Evolutionary conservation across 169 alveolate genomes (phyloP).

Genomic region (Cryptosporidium xiaoi): DNA sequence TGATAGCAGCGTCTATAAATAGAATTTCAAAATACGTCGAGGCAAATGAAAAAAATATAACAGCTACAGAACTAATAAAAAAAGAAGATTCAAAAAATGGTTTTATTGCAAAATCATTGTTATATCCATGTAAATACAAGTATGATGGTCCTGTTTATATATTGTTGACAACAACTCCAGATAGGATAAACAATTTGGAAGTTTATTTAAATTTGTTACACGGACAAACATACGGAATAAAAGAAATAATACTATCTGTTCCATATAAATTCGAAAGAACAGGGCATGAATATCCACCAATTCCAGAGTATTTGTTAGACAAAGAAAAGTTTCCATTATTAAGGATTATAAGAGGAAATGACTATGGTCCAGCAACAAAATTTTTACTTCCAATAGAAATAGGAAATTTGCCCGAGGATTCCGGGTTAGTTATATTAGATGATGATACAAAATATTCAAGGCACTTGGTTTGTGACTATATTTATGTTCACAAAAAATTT

Average conservation of each 20-base stretch:
- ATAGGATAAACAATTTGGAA: conserved; percentile 48
- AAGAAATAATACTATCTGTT: conserved; percentile 52
- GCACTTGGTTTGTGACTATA: conserved; percentile 72
- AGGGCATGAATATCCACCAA: conserved; percentile 74
- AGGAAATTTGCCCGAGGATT: conserved; percentile 48
- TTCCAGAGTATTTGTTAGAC: conserved; percentile 55
- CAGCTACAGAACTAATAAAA: conserved; percentile 12
- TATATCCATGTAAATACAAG: conserved; percentile 67
- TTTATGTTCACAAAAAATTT: conserved; percentile 48
- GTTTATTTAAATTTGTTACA: conserved; percentile 29
- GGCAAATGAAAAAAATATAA: conserved; percentile 66
- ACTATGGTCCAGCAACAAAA: conserved; percentile 75
- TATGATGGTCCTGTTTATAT: conserved; percentile 71
- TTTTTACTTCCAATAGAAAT: conserved; percentile 56
- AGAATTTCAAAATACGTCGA: conserved; percentile 59
- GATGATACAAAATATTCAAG: conserved; percentile 73
- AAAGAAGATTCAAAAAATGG: conserved; percentile 68
- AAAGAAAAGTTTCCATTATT: conserved; percentile 26
- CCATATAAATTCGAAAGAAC: conserved; percentile 69
- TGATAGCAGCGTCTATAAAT: conserved; percentile 49
- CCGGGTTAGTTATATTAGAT: conserved; percentile 66
- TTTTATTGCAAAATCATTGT: conserved; percentile 24
- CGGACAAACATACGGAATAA: conserved; percentile 71
- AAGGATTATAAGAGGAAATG: conserved; percentile 59
- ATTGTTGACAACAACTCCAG: conserved; percentile 71